Conservation (phyloP, 495 filamentous ascomycete species). For the Aspergillus sparsus region DNA sequence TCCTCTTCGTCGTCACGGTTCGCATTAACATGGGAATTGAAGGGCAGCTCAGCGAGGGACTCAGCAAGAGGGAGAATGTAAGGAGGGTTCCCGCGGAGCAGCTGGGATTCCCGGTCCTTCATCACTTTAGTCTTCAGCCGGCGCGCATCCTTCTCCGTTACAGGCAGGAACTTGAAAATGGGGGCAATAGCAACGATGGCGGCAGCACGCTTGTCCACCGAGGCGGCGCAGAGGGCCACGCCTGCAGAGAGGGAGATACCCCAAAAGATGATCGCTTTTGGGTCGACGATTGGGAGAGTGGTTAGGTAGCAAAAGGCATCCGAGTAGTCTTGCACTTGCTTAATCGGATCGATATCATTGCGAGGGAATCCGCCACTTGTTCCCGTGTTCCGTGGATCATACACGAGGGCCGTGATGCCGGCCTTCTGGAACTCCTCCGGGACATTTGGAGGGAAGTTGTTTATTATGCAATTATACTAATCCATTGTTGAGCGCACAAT, state of each 20-base stretch:
- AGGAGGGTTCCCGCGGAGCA: background rate
- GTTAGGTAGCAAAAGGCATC: background rate
- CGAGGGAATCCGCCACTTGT: constrained; percentile 1
- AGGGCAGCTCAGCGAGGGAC: background rate
- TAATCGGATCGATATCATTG: background rate
- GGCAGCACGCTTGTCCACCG: background rate
- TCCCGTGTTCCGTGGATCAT: background rate
- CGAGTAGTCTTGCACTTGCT: background rate
- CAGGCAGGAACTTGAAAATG: constrained; percentile 16
- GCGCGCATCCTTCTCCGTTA: background rate
- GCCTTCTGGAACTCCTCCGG: background rate
- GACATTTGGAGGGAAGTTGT: background rate
- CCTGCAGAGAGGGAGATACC: background rate
- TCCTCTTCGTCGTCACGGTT: background rate
- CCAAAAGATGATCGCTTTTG: background rate
- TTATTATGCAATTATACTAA: background rate
- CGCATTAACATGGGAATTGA: constrained; percentile 4
- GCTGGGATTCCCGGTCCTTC: constrained; percentile 30
- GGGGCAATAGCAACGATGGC: constrained; percentile 23
- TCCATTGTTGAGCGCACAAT: too few relatives aligned
- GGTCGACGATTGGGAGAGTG: background rate
- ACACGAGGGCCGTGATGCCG: background rate
- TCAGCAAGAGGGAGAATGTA: background rate
- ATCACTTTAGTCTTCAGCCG: constrained; percentile 23
- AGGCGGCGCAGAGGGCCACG: background rate